phyloP scores from a whole-genome alignment of 73 alveolate genomes.

The Tetrahymena thermophila region DNA sequence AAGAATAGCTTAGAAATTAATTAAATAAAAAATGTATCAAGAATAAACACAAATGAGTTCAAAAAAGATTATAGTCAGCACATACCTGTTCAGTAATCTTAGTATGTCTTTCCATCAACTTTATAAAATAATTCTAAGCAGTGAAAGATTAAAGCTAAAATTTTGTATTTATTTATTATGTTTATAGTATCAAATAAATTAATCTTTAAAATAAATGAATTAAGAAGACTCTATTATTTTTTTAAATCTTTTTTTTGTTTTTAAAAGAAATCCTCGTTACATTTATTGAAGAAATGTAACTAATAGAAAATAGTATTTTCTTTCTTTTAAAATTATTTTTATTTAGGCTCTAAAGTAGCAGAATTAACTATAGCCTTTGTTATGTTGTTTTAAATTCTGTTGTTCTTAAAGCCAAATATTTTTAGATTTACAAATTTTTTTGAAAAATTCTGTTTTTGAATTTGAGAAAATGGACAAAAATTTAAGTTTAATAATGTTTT shows the following conservation, averaged over 20 bases:
- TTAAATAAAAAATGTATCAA: not conserved
- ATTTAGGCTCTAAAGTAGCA: not conserved
- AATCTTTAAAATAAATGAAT: too few species aligned
- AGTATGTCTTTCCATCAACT: not conserved
- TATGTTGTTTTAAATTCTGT: not conserved
- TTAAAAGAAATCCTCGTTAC: not conserved
- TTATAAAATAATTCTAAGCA: not conserved
- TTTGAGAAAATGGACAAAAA: too few species aligned
- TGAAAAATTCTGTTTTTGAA: too few species aligned
- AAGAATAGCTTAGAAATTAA: not conserved
- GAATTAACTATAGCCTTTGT: not conserved
- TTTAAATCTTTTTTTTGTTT: not conserved
- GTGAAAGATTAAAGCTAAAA: not conserved
- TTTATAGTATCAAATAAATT: not conserved
- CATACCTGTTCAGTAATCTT: not conserved
- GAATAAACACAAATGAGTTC: not conserved
- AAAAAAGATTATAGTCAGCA: not conserved
- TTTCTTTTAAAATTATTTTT: not conserved
- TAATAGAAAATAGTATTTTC: not conserved
- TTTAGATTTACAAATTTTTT: not conserved
- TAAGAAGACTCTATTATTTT: too few species aligned
- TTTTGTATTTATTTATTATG: too few species aligned
- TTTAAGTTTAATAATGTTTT: too few species aligned
- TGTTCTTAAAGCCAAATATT: not conserved
- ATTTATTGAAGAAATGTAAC: not conserved